Evolutionary conservation across 257 asterid species (phyloP), one percentile per base, ranked within the genome.

Genomic region (Parsonsia alboflavescens): DNA sequence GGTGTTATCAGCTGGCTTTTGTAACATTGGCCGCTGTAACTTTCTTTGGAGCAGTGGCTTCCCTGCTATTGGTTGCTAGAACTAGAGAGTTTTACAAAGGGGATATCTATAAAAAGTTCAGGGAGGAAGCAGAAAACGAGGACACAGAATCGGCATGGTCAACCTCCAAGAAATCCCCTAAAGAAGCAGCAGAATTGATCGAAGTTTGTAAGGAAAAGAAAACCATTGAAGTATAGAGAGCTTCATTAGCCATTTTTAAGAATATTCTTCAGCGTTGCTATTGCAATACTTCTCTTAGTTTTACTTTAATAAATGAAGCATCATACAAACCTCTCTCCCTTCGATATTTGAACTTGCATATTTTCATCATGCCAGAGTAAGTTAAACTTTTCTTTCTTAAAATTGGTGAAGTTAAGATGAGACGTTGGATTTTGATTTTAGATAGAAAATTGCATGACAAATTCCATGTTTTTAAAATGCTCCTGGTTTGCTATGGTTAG

Each of bases 31-130:
- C 91, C 0, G 66, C 81, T 22, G 73, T 86, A 16, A 81, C 94
- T 2, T 85, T 79, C 63, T 82, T 87, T 66, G 97, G 97, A 33
- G 90, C 97, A 0, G 10, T 88, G 52, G 64, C 82, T 48, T 88
- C 96, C 2, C 76, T 91, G 77, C 68, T 89, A 77, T 82, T 91
- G 63, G 96, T 89, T 0, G 81, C 68, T 6, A 87, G 96, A 68
- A 91, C 97, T 1, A 73, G 82, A 10, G 81, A 85, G 12, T 89
- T 91, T 46, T 89, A 91, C 52, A 84, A 12, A 68, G 86, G 97
- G 5, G 97, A 91, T 71, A 88, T 89, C 6, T 91, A 89, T 53
- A 82, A 84, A 88, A 91, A 84, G 86, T 91, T 89, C 36, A 84
- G 96, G 64, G 88, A 75, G 16, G 82, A 81, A 71, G 84, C 66